Evolutionary conservation across 1,139 yeast species (phyloP).

Genomic region (Zygosaccharomyces sapae): DNA sequence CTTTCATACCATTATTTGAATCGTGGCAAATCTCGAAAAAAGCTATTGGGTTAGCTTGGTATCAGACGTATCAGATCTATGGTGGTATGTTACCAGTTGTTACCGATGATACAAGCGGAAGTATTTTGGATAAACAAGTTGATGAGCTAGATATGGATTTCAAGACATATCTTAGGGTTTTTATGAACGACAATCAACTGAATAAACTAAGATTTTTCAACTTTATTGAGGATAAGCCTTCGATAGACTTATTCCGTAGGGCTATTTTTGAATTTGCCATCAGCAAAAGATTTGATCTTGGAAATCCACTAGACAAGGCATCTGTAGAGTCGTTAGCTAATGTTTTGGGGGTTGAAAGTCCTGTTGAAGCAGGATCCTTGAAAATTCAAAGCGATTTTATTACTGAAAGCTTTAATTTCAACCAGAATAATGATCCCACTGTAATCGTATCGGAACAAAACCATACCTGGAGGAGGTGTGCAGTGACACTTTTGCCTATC

Average conservation of each 20-base stretch:
- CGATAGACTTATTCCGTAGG: slow-evolving; percentile 27
- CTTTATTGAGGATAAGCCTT: slow-evolving; percentile 25
- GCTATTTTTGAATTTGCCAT: slow-evolving; percentile 31
- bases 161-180: slow-evolving; percentile 23
- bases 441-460: slow-evolving; percentile 30
- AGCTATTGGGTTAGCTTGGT: slow-evolving; percentile 37
- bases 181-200: slow-evolving; percentile 23
- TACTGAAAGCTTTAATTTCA: slow-evolving; percentile 33
- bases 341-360: slow-evolving; percentile 16
- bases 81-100: slow-evolving; percentile 21
- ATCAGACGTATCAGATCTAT: slow-evolving; percentile 37
- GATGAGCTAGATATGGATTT: slow-evolving; percentile 22
- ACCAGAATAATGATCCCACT: slow-evolving; percentile 18
- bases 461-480: slow-evolving; percentile 39
- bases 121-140: background rate
- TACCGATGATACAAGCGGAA: background rate
- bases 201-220: slow-evolving; percentile 28
- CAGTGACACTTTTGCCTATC: slow-evolving; percentile 38
- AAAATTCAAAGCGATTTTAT: slow-evolving; percentile 33
- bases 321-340: slow-evolving; percentile 28
- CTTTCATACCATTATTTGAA: slow-evolving; percentile 33
- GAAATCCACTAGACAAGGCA: slow-evolving; percentile 33
- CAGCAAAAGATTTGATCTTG: slow-evolving; percentile 20
- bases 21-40: slow-evolving; percentile 27
- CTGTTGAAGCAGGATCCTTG: slow-evolving; percentile 10